These are phyloP conservation scores for Lentinus brumalis DNA, from an alignment of 768 basidiomycete species.

Conservation along the genomic window DNA sequence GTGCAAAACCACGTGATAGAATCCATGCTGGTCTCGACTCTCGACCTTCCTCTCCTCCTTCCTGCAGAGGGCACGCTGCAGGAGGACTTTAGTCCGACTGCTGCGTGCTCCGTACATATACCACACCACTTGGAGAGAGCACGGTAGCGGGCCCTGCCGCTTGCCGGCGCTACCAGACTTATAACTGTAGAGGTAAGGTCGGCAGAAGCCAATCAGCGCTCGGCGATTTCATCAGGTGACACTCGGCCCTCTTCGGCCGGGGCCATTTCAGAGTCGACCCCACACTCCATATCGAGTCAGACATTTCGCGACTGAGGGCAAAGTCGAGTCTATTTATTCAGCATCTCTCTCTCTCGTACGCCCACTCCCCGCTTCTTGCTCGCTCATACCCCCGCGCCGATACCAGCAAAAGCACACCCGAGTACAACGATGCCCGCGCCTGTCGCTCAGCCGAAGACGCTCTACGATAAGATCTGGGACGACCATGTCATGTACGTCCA, in stretches of 20 bases:
- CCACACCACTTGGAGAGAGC: no score
- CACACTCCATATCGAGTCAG: constrained; percentile 14
- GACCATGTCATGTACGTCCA: constrained; percentile 94
- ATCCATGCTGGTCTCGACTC: no score
- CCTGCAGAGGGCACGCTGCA: no score
- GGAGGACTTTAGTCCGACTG: no score
- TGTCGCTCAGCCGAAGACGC: constrained; percentile 71
- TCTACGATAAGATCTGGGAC: constrained; percentile 98
- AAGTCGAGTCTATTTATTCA: not conserved
- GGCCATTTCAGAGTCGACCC: constrained; percentile 1
- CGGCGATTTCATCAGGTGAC: not conserved
- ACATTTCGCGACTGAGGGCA: not conserved
- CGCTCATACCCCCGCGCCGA: not conserved
- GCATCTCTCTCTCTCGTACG: not conserved
- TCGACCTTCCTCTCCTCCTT: no score
- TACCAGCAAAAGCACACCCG: not conserved
- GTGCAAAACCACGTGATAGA: no score
- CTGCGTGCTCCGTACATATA: no score
- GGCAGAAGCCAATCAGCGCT: constrained; percentile 2
- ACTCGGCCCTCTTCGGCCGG: constrained; percentile 15
- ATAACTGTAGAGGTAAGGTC: no score
- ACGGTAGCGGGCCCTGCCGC: no score
- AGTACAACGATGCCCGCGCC: constrained; percentile 52
- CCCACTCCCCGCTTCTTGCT: not conserved
- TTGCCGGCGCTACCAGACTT: no score